phyloP scores from a whole-genome alignment of 345 rosid species.

The Ailanthus altissimus region DNA sequence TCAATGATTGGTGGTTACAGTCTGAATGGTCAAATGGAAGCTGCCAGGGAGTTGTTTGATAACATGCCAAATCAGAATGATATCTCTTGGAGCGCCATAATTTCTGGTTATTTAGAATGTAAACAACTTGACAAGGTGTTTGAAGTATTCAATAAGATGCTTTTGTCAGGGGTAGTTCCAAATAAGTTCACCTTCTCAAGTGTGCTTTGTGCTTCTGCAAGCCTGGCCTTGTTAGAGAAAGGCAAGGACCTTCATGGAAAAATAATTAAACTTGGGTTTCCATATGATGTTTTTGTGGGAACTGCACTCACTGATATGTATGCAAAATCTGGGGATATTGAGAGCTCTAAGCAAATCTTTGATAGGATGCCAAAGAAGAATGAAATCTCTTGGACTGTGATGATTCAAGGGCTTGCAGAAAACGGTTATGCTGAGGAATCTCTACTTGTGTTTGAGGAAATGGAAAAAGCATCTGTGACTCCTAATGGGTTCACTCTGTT shows the following conservation, averaged over 20 bases:
- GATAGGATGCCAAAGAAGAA: conserved; percentile 42
- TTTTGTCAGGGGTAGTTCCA: conserved; percentile 43
- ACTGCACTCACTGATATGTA: conserved; percentile 64
- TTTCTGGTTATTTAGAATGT: conserved; percentile 49
- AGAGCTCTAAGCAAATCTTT: conserved; percentile 43
- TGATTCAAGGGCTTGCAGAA: conserved; percentile 64
- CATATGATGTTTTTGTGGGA: conserved; percentile 42
- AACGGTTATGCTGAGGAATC: conserved; percentile 52
- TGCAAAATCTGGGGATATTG: conserved; percentile 63
- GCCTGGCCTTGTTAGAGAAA: conserved; percentile 43
- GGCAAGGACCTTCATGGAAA: conserved; percentile 64
- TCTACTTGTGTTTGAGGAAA: conserved; percentile 46
- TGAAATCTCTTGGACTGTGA: conserved; percentile 50
- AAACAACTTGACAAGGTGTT: conserved; percentile 43
- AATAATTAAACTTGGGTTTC: conserved; percentile 42
- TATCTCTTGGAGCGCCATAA: conserved; percentile 50
- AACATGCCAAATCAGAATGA: conserved; percentile 38
- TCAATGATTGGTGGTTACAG: conserved; percentile 57
- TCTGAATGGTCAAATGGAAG: conserved; percentile 46
- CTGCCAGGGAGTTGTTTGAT: conserved; percentile 48
- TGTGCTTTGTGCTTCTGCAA: conserved; percentile 50
- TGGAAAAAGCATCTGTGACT: conserved; percentile 31
- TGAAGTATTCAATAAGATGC: conserved; percentile 48
- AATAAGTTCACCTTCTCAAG: conserved; percentile 50
- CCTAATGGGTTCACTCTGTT: conserved; percentile 50